A percentile compares a stretch with the other conserved stretches of the same genome.
Evolutionary conservation across 805 yeast species (phyloP).

Genomic region (Candida maesae): DNA sequence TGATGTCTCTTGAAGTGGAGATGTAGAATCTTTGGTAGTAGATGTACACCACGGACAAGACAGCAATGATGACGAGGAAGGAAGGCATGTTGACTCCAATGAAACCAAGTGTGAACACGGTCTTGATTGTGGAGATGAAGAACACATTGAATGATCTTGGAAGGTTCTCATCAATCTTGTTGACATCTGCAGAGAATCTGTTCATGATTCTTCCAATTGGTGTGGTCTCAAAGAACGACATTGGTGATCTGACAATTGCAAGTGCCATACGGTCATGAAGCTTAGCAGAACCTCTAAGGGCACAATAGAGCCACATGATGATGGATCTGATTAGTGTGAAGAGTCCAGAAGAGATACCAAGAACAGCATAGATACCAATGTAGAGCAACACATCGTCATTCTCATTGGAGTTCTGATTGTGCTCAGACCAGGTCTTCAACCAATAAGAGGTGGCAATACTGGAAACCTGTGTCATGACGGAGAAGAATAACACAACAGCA

Average conservation of each 20-base stretch:
- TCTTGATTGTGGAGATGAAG: slow-evolving; percentile 56
- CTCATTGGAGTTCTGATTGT: slow-evolving; percentile 36
- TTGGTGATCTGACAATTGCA: slow-evolving; percentile 72
- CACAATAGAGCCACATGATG: slow-evolving; percentile 48
- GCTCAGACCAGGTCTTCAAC: slow-evolving; percentile 69
- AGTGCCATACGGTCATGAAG: slow-evolving; percentile 56
- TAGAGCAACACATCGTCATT: slow-evolving; percentile 43
- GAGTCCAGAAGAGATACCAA: slow-evolving; percentile 51
- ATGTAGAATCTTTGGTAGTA: slow-evolving; percentile 75
- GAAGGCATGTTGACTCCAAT: slow-evolving; percentile 87
- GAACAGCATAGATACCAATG: slow-evolving; percentile 49
- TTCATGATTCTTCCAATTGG: slow-evolving; percentile 91
- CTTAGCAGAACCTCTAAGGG: slow-evolving; percentile 51
- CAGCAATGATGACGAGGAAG: slow-evolving; percentile 66
- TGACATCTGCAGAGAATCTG: slow-evolving; percentile 87
- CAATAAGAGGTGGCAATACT: slow-evolving; percentile 50
- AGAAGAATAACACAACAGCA: slow-evolving; percentile 33
- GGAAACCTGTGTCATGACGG: slow-evolving; percentile 35
- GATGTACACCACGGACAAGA: slow-evolving; percentile 58
- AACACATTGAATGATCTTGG: slow-evolving; percentile 71
- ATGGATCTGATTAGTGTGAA: slow-evolving; percentile 44
- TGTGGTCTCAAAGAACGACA: slow-evolving; percentile 93
- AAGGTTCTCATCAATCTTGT: slow-evolving; percentile 76
- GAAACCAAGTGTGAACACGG: slow-evolving; percentile 68
- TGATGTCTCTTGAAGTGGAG: slow-evolving; percentile 74